Evolutionary conservation across 306 rosid species (phyloP).

Genomic region (Malus sylvestris): DNA sequence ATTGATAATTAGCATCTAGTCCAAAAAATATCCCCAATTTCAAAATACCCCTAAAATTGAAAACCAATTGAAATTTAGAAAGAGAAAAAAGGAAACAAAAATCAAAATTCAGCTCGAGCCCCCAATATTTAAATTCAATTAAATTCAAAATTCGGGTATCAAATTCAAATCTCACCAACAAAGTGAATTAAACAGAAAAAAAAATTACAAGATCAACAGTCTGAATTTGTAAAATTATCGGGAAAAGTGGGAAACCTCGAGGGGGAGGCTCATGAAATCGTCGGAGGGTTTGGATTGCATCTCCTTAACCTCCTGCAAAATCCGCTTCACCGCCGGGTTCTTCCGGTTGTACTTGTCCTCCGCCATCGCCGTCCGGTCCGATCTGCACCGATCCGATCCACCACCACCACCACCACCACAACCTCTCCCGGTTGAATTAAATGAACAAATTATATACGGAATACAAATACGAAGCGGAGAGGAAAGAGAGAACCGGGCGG

Average conservation of each 20-base stretch:
- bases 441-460: background rate
- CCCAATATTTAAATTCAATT: background rate
- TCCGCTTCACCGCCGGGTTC: conserved; percentile 92
- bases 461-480: background rate
- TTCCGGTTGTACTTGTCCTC: conserved; percentile 79
- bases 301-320: conserved; percentile 90
- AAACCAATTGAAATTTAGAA: background rate
- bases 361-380: conserved; percentile 32
- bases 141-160: background rate
- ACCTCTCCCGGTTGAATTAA: background rate
- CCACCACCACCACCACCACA: background rate
- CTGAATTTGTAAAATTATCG: background rate
- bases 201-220: background rate
- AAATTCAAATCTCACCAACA: background rate
- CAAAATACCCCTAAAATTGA: background rate
- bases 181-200: background rate
- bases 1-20: background rate
- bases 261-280: conserved; percentile 94
- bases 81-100: background rate
- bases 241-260: conserved; percentile 50
- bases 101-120: background rate
- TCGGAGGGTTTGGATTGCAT: conserved; percentile 90
- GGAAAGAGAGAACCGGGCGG: background rate
- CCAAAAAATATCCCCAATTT: background rate
- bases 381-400: background rate